Conservation (phyloP, 2,329 filamentous ascomycete genomes). For the Pyricularia grisea region DNA sequence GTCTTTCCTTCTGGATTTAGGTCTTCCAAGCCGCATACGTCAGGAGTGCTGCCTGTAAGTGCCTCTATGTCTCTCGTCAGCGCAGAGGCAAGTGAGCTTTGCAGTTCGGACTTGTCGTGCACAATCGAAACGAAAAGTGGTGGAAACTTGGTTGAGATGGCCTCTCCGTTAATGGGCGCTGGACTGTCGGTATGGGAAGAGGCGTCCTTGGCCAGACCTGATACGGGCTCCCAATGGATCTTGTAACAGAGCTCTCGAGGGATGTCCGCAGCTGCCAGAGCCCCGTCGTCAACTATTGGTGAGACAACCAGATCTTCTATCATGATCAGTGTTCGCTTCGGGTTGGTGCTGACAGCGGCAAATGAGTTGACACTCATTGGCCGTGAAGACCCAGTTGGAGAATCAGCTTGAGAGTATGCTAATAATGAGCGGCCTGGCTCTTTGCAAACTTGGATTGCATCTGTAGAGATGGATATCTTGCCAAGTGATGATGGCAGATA, state of each 20-base stretch:
- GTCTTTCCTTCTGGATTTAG: conserved; percentile 23
- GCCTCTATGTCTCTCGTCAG: conserved; percentile 22
- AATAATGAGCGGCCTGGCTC: conserved; percentile 20
- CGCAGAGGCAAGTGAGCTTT: conserved; percentile 21
- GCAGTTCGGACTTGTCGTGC: conserved; percentile 21
- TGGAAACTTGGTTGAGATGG: conserved; percentile 9
- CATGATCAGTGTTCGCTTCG: conserved; percentile 20
- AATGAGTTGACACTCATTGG: conserved; percentile 27
- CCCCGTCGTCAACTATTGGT: conserved; percentile 28
- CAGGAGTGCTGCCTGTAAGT: conserved; percentile 22
- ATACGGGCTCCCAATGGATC: conserved; percentile 32
- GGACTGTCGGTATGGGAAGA: conserved; percentile 6
- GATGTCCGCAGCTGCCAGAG: conserved; percentile 12
- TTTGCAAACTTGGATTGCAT: conserved; percentile 15
- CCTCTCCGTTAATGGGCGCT: conserved; percentile 2
- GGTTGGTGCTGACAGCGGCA: conserved; percentile 17
- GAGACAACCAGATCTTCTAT: conserved; percentile 27
- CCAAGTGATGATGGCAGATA: conserved; percentile 33
- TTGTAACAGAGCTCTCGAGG: conserved; percentile 36
- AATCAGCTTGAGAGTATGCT: conserved; percentile 24
- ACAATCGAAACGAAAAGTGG: conserved; percentile 27
- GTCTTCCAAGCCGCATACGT: conserved; percentile 18
- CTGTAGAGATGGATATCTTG: conserved; percentile 24
- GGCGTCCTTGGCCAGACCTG: conserved; percentile 13
- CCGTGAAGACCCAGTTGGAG: conserved; percentile 18